Conservation (phyloP, 495 filamentous ascomycete species). For the Evernia prunastri region DNA sequence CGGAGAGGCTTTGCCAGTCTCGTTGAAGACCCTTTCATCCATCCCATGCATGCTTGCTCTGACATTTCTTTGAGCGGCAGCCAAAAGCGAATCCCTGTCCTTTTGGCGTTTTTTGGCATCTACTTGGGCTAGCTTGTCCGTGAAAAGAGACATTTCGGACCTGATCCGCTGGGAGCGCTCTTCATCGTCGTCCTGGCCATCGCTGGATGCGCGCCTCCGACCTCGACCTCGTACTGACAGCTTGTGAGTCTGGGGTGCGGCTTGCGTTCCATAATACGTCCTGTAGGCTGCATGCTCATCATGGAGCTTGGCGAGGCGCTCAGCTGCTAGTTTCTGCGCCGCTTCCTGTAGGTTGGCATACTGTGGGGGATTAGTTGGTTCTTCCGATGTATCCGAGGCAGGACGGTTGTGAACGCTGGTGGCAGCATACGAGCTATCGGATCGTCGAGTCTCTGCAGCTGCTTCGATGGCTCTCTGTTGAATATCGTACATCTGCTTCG, state of each 20-base stretch:
- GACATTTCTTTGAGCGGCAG: slow-evolving; percentile 78
- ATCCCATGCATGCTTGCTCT: slow-evolving; percentile 66
- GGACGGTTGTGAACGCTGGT: slow-evolving; percentile 36
- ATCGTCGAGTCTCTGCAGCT: slow-evolving; percentile 25
- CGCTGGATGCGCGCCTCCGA: slow-evolving; percentile 62
- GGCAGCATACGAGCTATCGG: slow-evolving; percentile 36
- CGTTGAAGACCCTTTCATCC: slow-evolving; percentile 68
- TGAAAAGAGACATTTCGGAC: slow-evolving; percentile 72
- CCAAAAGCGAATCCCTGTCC: slow-evolving; percentile 69
- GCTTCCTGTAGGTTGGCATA: slow-evolving; percentile 70
- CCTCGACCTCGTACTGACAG: slow-evolving; percentile 49
- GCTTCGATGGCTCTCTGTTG: slow-evolving; percentile 53
- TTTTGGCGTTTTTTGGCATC: slow-evolving; percentile 67
- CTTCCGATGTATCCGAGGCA: slow-evolving; percentile 35
- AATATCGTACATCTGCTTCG: slow-evolving; percentile 70
- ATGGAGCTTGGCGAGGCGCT: slow-evolving; percentile 73
- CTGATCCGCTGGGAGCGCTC: slow-evolving; percentile 64
- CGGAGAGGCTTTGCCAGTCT: slow-evolving; percentile 70
- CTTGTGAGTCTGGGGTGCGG: slow-evolving; percentile 40
- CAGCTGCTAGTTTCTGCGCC: slow-evolving; percentile 74
- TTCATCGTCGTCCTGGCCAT: slow-evolving; percentile 60
- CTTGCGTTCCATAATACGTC: slow-evolving; percentile 63
- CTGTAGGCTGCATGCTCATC: slow-evolving; percentile 63
- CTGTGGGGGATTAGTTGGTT: slow-evolving; percentile 35
- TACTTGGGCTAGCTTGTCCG: slow-evolving; percentile 57